phyloP scores from a whole-genome alignment of 75 land plant genomes.

The Pseudotsuga menziesii region DNA sequence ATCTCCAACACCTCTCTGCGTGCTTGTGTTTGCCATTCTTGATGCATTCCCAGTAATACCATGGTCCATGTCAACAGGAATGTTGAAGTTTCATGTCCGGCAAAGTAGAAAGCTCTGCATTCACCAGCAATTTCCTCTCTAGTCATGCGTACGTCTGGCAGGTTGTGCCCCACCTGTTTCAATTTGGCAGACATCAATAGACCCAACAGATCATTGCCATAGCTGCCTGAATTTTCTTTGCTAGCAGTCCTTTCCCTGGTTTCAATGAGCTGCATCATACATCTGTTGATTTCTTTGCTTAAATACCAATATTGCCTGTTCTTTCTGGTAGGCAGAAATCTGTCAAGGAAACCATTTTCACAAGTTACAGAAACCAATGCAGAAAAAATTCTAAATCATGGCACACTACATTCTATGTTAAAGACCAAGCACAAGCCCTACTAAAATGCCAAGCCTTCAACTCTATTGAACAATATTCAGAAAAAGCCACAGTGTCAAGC shows the following conservation, averaged over 20 bases:
- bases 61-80: slow-evolving; percentile 31
- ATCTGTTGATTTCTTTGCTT: slow-evolving; percentile 14
- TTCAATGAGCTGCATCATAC: slow-evolving; percentile 13
- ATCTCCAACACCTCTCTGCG: slow-evolving; percentile 37
- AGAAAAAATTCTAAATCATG: background rate
- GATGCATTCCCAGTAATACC: slow-evolving; percentile 28
- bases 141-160: slow-evolving; percentile 9
- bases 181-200: slow-evolving; percentile 19
- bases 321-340: slow-evolving; percentile 28
- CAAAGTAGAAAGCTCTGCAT: slow-evolving; percentile 39
- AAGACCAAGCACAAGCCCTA: no score
- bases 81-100: slow-evolving; percentile 40
- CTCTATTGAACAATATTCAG: no score
- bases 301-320: slow-evolving; percentile 19
- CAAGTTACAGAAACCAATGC: background rate
- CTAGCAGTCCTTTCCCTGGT: slow-evolving; percentile 14
- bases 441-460: no score
- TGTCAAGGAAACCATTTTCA: background rate
- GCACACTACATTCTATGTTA: background rate
- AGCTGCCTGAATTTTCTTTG: slow-evolving; percentile 6
- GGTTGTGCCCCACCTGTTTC: background rate
- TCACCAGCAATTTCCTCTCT: slow-evolving; percentile 41
- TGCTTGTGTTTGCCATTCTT: slow-evolving; percentile 39
- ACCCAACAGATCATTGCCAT: slow-evolving; percentile 17
- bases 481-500: no score